Conservation (phyloP, 2,329 filamentous ascomycete species). For the Dothideomycetes sp. region DNA sequence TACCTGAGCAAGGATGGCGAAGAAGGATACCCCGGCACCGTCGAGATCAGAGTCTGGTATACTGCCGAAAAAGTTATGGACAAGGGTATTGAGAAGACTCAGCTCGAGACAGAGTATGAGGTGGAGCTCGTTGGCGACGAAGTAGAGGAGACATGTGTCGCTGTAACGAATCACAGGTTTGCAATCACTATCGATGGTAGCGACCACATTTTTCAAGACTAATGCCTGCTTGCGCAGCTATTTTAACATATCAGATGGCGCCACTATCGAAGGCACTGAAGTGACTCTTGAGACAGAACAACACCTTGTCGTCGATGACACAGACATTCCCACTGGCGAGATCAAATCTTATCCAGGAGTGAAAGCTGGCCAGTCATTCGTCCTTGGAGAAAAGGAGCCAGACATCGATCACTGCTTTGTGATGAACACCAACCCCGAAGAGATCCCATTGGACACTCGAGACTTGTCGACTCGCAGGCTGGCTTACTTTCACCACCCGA, state of each 20-base stretch:
- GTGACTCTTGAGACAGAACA: slow-evolving; percentile 46
- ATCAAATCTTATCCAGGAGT: slow-evolving; percentile 56
- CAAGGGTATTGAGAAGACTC: slow-evolving; percentile 50
- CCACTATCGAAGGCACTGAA: slow-evolving; percentile 52
- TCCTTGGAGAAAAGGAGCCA: slow-evolving; percentile 58
- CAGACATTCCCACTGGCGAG: slow-evolving; percentile 61
- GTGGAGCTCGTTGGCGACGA: slow-evolving; percentile 62
- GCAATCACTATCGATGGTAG: too few relatives aligned
- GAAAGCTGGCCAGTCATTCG: slow-evolving; percentile 56
- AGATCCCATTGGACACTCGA: slow-evolving; percentile 41
- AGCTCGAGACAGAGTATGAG: slow-evolving; percentile 82
- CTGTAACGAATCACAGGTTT: slow-evolving; percentile 86
- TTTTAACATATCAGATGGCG: slow-evolving; percentile 54
- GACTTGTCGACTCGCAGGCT: slow-evolving; percentile 52
- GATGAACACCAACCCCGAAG: slow-evolving; percentile 50
- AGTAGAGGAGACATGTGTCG: slow-evolving; percentile 80
- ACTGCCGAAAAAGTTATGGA: slow-evolving; percentile 57
- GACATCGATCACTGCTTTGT: slow-evolving; percentile 88
- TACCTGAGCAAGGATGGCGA: slow-evolving; percentile 67
- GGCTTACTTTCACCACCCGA: slow-evolving; percentile 62
- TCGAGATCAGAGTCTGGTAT: slow-evolving; percentile 70
- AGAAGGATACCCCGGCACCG: slow-evolving; percentile 79
- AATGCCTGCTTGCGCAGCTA: slow-evolving; percentile 32
- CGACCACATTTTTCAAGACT: neutral
- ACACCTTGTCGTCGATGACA: slow-evolving; percentile 64